Percentiles rank a stretch among this genome's conserved stretches.
Conservation (phyloP, 2,329 filamentous ascomycete genomes). For the Keithomyces neogunnii region DNA sequence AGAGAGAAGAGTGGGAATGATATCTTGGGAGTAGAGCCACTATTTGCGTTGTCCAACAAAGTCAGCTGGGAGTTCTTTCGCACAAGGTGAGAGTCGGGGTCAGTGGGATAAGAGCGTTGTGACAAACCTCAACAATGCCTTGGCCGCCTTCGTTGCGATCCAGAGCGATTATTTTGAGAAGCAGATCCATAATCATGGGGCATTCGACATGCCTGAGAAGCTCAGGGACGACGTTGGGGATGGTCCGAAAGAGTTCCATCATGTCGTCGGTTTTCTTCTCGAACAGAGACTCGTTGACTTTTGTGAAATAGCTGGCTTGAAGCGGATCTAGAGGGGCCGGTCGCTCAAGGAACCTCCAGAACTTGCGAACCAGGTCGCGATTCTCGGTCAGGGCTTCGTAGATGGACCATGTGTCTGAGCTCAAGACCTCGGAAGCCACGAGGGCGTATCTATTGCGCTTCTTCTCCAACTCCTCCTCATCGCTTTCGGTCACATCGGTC, state of each 20-base stretch:
- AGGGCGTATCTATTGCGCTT: conserved; percentile 90
- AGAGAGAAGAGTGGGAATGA: conserved; percentile 79
- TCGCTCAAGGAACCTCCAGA: conserved; percentile 84
- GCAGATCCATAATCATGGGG: conserved; percentile 94
- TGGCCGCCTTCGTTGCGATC: conserved; percentile 87
- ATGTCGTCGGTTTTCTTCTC: conserved; percentile 98
- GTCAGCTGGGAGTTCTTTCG: background rate
- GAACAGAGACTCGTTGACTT: conserved; percentile 94
- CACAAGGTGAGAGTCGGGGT: background rate
- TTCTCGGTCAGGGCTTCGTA: conserved; percentile 87
- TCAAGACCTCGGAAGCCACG: conserved; percentile 84
- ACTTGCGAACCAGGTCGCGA: conserved; percentile 65
- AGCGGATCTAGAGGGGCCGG: conserved; percentile 83
- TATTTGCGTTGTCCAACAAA: conserved; percentile 23
- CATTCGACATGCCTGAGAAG: conserved; percentile 93
- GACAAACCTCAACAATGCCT: conserved; percentile 81
- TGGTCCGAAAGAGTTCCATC: conserved; percentile 77
- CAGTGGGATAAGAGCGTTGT: background rate
- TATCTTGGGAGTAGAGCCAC: conserved; percentile 86
- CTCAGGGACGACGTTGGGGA: conserved; percentile 73
- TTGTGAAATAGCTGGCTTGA: conserved; percentile 96
- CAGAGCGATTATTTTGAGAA: conserved; percentile 93
- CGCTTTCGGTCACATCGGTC: conserved; percentile 37
- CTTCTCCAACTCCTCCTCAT: conserved; percentile 75
- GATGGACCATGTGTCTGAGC: conserved; percentile 95